phyloP scores from a whole-genome alignment of 169 alveolate species.

The Cryptosporidium parvum region DNA sequence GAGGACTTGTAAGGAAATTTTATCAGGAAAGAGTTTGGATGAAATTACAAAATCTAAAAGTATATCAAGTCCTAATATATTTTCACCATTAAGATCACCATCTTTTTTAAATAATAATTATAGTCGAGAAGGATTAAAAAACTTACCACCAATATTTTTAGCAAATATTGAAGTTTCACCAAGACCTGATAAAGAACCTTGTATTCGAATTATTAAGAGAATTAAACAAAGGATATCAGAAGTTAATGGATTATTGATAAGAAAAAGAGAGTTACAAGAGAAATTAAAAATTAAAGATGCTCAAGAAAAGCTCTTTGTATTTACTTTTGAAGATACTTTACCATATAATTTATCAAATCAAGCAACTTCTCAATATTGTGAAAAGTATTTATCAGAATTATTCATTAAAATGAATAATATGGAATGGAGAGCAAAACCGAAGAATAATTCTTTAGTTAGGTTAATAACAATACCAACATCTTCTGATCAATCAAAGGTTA shows the following conservation, averaged over 20 bases:
- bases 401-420: constrained; percentile 64
- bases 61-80: constrained; percentile 6
- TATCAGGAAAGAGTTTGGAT: constrained; percentile 57
- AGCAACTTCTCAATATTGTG: constrained; percentile 45
- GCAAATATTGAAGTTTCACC: constrained; percentile 68
- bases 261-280: constrained; percentile 36
- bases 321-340: constrained; percentile 60
- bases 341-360: constrained; percentile 33
- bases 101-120: not conserved
- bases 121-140: constrained; percentile 1
- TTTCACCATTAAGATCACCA: constrained; percentile 20
- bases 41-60: constrained; percentile 14
- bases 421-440: constrained; percentile 67
- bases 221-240: constrained; percentile 64
- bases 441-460: constrained; percentile 43
- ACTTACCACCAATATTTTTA: constrained; percentile 47
- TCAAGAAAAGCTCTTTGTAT: constrained; percentile 40
- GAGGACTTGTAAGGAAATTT: constrained; percentile 57
- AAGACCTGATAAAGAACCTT: constrained; percentile 68
- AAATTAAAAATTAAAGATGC: constrained; percentile 33
- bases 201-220: constrained; percentile 49
- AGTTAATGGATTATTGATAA: constrained; percentile 50
- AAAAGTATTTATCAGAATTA: constrained; percentile 47
- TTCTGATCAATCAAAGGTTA: not conserved
- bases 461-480: constrained; percentile 53